Evolutionary conservation across 225 moss, liverwort and hornwort genomes (phyloP).

Genomic region (Lunularia cruciata): DNA sequence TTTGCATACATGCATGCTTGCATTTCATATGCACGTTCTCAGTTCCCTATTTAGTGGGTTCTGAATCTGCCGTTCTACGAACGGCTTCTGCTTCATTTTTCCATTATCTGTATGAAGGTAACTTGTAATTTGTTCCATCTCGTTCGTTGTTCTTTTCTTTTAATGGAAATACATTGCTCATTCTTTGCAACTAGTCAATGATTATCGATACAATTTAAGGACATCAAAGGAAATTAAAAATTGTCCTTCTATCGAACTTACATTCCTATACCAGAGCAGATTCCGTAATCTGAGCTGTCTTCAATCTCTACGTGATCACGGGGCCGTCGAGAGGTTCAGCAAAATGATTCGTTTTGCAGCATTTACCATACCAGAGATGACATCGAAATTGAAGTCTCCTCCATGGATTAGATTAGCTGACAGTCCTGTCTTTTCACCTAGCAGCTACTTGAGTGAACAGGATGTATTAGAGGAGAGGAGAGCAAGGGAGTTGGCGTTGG

Average conservation of each 20-base stretch:
- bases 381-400: constrained; percentile 12
- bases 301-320: constrained; percentile 60
- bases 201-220: background rate
- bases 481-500: background rate
- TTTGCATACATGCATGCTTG: no score
- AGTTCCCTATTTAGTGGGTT: no score
- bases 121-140: no score
- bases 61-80: no score
- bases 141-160: background rate
- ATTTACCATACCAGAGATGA: constrained; percentile 46
- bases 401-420: background rate
- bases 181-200: background rate
- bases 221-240: constrained; percentile 4
- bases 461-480: constrained; percentile 4
- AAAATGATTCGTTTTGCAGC: constrained; percentile 65
- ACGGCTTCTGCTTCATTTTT: no score
- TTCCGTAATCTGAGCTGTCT: constrained; percentile 63
- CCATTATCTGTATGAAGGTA: no score
- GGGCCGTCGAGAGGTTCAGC: constrained; percentile 64
- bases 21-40: no score
- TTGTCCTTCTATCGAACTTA: no score
- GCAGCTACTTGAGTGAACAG: constrained; percentile 20
- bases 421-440: constrained; percentile 20
- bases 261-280: constrained; percentile 55
- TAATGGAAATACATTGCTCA: background rate